Conservation (phyloP, 495 filamentous ascomycete genomes). For the Rostrohypoxylon terebratum region DNA sequence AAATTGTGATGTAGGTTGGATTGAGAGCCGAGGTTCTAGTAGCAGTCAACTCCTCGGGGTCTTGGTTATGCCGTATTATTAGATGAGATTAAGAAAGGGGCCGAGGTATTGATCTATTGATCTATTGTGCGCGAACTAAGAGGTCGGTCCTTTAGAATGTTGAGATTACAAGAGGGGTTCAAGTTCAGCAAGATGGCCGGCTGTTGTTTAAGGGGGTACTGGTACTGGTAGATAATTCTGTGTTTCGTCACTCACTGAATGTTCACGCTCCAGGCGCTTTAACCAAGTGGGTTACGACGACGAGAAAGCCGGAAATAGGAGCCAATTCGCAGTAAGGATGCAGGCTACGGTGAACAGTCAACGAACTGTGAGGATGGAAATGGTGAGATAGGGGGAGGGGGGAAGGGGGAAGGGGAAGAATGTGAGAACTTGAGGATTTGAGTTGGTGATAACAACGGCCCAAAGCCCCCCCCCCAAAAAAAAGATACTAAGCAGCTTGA, state of each 20-base stretch:
- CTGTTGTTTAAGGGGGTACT: constrained; percentile 6
- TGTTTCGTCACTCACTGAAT: background rate
- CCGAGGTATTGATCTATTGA: background rate
- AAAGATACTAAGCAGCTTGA: constrained; percentile 19
- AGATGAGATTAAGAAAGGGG: constrained; percentile 10
- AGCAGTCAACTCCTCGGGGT: constrained; percentile 18
- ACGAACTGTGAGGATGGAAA: background rate
- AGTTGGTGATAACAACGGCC: constrained; percentile 20
- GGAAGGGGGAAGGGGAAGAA: constrained; percentile 11
- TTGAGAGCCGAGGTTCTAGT: constrained; percentile 3
- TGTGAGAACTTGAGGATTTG: background rate
- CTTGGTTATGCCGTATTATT: constrained; percentile 27
- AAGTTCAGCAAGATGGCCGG: constrained; percentile 19
- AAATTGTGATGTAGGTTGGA: constrained; percentile 13
- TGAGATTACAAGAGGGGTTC: background rate
- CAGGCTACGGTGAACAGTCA: constrained; percentile 5
- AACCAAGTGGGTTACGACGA: background rate
- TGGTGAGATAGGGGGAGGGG: constrained; percentile 1
- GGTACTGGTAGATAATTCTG: constrained; percentile 20
- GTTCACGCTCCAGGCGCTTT: background rate
- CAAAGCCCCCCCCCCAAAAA: no score
- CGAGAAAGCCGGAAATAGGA: constrained; percentile 12
- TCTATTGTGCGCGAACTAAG: background rate
- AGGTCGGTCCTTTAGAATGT: constrained; percentile 5
- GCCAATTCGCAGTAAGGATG: constrained; percentile 26